Conservation (phyloP, 2,329 filamentous ascomycete species). For the Ramichloridium luteum region DNA sequence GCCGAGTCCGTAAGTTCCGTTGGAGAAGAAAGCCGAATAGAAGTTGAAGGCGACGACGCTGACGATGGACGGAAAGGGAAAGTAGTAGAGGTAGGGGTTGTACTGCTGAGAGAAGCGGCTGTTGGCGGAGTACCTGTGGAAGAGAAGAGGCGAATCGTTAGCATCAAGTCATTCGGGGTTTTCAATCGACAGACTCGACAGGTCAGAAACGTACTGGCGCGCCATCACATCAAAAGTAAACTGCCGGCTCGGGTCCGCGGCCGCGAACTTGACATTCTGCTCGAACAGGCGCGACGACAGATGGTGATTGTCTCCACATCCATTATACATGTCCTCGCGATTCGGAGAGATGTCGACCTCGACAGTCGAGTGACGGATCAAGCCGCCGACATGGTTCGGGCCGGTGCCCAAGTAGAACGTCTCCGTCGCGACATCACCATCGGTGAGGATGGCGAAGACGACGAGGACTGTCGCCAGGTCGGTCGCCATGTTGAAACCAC, state of each 20-base stretch:
- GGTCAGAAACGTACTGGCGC: constrained; percentile 12
- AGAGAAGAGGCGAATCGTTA: not conserved
- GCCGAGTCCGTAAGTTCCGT: constrained; percentile 26
- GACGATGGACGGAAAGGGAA: constrained; percentile 24
- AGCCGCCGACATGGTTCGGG: constrained; percentile 15
- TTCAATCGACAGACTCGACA: too few species aligned
- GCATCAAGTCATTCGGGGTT: not conserved
- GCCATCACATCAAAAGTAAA: constrained; percentile 19
- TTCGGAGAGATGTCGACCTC: constrained; percentile 23
- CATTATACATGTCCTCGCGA: constrained; percentile 26
- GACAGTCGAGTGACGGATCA: constrained; percentile 22
- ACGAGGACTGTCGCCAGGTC: constrained; percentile 28
- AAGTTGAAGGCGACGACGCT: constrained; percentile 20
- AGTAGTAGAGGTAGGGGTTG: constrained; percentile 25
- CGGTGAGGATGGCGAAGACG: constrained; percentile 21
- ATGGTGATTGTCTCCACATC: constrained; percentile 23
- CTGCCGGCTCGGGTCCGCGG: constrained; percentile 13
- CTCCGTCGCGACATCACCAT: constrained; percentile 18
- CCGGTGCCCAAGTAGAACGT: constrained; percentile 19
- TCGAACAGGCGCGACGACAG: constrained; percentile 21
- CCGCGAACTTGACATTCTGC: constrained; percentile 19
- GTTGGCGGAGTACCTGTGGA: constrained; percentile 8
- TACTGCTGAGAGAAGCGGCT: constrained; percentile 13
- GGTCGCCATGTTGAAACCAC: constrained; percentile 27
- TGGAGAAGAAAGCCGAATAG: constrained; percentile 24